Evolutionary conservation across 2,329 filamentous ascomycete species (phyloP).

Genomic region (Xylaria sp.): DNA sequence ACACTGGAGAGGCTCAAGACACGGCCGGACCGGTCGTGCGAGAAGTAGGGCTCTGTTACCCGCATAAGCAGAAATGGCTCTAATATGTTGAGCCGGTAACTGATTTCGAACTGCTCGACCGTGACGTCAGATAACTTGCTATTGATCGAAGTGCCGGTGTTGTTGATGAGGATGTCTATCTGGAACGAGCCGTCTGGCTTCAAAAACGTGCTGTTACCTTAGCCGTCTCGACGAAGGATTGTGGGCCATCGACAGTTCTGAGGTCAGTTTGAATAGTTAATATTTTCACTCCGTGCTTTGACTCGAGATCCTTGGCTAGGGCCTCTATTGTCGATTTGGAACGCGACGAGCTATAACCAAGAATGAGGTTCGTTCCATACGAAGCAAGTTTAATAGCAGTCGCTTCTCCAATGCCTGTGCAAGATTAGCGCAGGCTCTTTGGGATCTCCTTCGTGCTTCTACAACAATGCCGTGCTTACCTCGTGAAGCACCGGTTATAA

Average conservation of each 20-base stretch:
- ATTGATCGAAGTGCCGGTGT: conserved; percentile 76
- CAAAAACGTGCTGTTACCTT: conserved; percentile 57
- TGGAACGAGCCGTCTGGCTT: conserved; percentile 56
- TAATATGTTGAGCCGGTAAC: conserved; percentile 82
- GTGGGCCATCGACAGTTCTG: conserved; percentile 63
- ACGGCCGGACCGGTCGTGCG: conserved; percentile 65
- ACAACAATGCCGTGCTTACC: conserved; percentile 56
- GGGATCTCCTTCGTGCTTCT: background rate
- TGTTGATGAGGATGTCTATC: conserved; percentile 87
- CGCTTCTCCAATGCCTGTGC: conserved; percentile 70
- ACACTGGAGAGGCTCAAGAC: conserved; percentile 63
- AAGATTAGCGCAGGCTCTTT: background rate
- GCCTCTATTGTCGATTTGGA: conserved; percentile 56
- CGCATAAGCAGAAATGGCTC: conserved; percentile 81
- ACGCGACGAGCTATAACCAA: conserved; percentile 68
- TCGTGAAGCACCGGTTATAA: conserved; percentile 80
- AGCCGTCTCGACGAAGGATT: conserved; percentile 62
- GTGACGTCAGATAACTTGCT: conserved; percentile 67
- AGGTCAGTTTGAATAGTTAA: conserved; percentile 75
- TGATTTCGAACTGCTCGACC: conserved; percentile 67
- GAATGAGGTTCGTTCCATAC: conserved; percentile 71
- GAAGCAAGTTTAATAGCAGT: conserved; percentile 72
- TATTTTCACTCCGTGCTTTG: conserved; percentile 64
- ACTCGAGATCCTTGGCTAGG: conserved; percentile 65
- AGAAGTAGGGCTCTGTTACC: conserved; percentile 72